Evolutionary conservation across 192 early-diverging fungal genomes (phyloP).

Genomic region (Diversispora eburnea): DNA sequence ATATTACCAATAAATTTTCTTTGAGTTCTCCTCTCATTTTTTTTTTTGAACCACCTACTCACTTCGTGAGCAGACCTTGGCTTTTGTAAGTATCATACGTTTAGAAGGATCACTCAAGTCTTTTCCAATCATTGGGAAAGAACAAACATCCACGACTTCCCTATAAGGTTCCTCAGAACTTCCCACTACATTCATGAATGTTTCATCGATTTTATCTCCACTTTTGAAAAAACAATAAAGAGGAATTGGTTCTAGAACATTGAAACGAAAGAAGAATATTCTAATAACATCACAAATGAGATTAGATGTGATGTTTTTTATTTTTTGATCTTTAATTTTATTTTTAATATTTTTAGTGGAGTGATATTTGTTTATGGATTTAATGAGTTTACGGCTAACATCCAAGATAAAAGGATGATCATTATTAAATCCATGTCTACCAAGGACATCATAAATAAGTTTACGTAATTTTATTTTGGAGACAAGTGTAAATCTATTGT

Average conservation of each 20-base stretch:
- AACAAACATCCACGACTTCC: neutral
- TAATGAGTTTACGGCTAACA: neutral
- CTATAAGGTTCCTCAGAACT: neutral
- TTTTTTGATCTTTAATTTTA: neutral
- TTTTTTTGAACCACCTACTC: no score
- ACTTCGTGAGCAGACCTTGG: neutral
- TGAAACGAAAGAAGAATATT: conserved; percentile 7
- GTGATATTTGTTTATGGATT: neutral
- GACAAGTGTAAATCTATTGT: neutral
- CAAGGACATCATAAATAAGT: conserved; percentile 11
- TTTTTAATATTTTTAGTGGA: neutral
- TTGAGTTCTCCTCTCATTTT: no score
- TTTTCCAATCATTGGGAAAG: neutral
- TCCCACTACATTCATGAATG: neutral
- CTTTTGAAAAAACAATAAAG: neutral
- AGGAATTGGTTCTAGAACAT: neutral
- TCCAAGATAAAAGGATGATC: neutral
- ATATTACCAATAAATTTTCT: no score
- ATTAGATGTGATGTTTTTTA: neutral
- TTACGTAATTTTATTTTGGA: conserved; percentile 19
- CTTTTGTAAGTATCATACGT: neutral
- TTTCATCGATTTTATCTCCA: neutral
- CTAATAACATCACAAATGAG: neutral
- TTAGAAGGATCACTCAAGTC: neutral
- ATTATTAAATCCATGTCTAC: neutral